Base-by-base conservation (phyloP, 2,329 filamentous ascomycete genomes). In the Cordyceps tenuipes region DNA sequence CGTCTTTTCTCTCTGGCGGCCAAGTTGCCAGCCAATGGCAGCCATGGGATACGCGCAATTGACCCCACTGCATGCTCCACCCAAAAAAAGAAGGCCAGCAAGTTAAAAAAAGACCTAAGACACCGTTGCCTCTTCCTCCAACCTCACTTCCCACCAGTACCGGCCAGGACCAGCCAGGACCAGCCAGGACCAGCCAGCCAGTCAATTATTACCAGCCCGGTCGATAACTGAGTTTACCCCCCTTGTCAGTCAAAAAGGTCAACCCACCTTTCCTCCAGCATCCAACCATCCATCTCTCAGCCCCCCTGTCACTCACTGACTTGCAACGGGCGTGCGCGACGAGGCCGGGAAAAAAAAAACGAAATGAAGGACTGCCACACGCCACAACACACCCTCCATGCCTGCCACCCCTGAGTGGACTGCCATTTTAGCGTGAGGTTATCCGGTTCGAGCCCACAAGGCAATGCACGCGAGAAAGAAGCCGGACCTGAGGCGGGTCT, bases 351-450 rank as follows among this genome's bases (percentile, higher is more conserved):
- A 34, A 31, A 34, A 43, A 13, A 49, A 55, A 60, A 54, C 1
- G 46, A 60, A 60, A 60, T 60, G 58, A 60, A 60, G 58, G 58
- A 60, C 58, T 60, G 21, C 51, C 58, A 51, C 58, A 60, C 58
- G 34, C 58, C 44, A 55, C 51, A 49, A 36, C 34, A 36, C 34
- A 10, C 34, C 34, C 34, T 36, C 34, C 34, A 10, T 36, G 2
- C 34, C 3, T 6, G 8, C 31, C 58, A 36, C 51, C 41, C 51
- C 58, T 21, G 56, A 49, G 58, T 44, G 34, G 44, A 26, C 26
- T 60, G 21, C 19, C 15, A 43, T 17, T 17, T 43, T 49, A 50
- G 46, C 29, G 43, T 55, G 46, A 55, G 58, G 58, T 55, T 60
- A 59, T 60, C 49, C 57, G 56, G 57, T 59, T 53, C 53, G 52